A percentile compares a stretch with the other conserved stretches of the same genome.
Conservation (phyloP, 805 yeast genomes). For the Spathaspora gorwiae region DNA sequence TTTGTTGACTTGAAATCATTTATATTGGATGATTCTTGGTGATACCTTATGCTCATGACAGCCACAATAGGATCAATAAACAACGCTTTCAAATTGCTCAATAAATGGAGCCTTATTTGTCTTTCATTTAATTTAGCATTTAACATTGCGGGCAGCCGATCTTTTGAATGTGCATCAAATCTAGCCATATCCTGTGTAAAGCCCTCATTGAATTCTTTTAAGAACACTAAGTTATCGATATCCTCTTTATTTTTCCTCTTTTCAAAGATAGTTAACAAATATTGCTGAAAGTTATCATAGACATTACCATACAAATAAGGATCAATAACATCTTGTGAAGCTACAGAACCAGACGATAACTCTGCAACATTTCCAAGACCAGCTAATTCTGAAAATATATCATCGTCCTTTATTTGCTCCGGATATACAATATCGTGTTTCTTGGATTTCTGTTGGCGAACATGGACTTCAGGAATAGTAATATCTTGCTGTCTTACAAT, state of each 20-base stretch:
- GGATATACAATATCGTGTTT: slow-evolving; percentile 1
- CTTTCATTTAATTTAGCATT: slow-evolving; percentile 19
- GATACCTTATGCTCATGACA: slow-evolving; percentile 19
- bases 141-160: not conserved
- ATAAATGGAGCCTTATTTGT: slow-evolving; percentile 30
- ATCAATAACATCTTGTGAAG: not conserved
- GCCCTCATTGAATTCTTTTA: slow-evolving; percentile 9
- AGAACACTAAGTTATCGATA: slow-evolving; percentile 8
- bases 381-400: slow-evolving; percentile 8
- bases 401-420: slow-evolving; percentile 6
- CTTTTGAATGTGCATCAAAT: slow-evolving; percentile 2
- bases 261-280: slow-evolving; percentile 3
- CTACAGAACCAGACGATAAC: not conserved
- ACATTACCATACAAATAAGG: slow-evolving; percentile 10
- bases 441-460: not conserved
- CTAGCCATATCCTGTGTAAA: slow-evolving; percentile 7
- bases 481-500: slow-evolving; percentile 1
- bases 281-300: slow-evolving; percentile 7
- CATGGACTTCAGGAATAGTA: not conserved
- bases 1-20: slow-evolving; percentile 17
- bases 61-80: slow-evolving; percentile 40
- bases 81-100: slow-evolving; percentile 30
- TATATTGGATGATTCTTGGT: slow-evolving; percentile 27
- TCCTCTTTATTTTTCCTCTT: slow-evolving; percentile 2
- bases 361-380: slow-evolving; percentile 8